Conservation (phyloP, 345 rosid species). For the Brassica nigra region DNA sequence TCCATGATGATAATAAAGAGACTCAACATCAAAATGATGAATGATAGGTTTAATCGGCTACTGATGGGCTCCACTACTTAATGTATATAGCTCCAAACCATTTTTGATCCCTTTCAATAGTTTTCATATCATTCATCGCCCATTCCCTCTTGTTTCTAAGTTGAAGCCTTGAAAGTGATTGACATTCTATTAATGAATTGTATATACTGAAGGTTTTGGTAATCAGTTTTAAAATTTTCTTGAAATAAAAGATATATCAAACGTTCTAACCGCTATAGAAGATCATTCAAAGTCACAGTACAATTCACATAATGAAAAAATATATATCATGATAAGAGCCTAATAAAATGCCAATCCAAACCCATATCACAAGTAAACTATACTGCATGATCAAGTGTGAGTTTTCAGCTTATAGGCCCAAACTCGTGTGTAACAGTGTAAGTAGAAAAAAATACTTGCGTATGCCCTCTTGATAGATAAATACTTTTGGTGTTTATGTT, state of each 20-base stretch:
- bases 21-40: slow-evolving; percentile 34
- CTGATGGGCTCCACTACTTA: slow-evolving; percentile 37
- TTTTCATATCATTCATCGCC: slow-evolving; percentile 18
- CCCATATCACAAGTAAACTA: neutral
- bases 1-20: slow-evolving; percentile 20
- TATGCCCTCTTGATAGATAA: neutral
- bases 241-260: neutral
- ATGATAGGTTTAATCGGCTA: slow-evolving; percentile 27
- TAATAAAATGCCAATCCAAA: neutral
- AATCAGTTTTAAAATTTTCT: neutral
- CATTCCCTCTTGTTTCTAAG: slow-evolving; percentile 37
- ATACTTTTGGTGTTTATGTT: neutral
- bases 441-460: neutral
- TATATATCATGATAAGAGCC: neutral
- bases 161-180: slow-evolving; percentile 25
- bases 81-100: slow-evolving; percentile 28
- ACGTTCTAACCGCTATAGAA: neutral
- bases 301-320: neutral
- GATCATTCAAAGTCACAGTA: neutral
- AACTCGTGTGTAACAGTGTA: neutral
- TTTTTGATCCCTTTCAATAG: slow-evolving; percentile 26
- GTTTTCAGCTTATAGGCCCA: neutral
- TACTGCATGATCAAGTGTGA: neutral
- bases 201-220: neutral
- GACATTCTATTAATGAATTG: neutral